phyloP scores from a whole-genome alignment of 805 yeast species.

The Pichia ethanolica region DNA sequence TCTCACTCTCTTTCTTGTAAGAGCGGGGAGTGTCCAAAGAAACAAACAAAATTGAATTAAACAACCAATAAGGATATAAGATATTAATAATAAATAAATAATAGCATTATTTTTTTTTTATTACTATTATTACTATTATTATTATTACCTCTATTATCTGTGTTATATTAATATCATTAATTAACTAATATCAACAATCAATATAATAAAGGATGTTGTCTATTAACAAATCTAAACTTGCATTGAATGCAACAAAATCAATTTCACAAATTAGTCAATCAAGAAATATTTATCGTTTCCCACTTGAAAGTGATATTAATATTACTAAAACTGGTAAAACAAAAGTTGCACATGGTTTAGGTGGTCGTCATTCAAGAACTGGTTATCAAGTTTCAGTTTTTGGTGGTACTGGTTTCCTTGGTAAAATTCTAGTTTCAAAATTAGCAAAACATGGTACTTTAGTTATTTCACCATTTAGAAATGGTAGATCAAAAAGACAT shows the following conservation, averaged over 20 bases:
- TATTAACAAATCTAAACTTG: constrained; percentile 5
- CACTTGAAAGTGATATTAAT: constrained; percentile 52
- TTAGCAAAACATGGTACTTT: constrained; percentile 78
- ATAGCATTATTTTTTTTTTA: too few species aligned
- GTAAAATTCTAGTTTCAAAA: constrained; percentile 62
- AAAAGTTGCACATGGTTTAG: constrained; percentile 60
- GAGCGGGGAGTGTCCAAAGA: too few species aligned
- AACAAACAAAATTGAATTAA: too few species aligned
- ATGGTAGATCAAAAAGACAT: constrained; percentile 69
- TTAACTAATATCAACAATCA: too few species aligned
- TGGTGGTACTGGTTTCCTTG: constrained; percentile 75
- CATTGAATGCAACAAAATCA: constrained; percentile 4
- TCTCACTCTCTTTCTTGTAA: too few species aligned
- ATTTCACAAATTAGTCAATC: constrained; percentile 6
- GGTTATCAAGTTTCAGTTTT: constrained; percentile 87
- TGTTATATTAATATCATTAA: too few species aligned
- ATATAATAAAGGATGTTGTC: constrained; percentile 2
- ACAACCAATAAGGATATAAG: too few species aligned
- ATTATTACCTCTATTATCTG: too few species aligned
- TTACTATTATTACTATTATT: too few species aligned
- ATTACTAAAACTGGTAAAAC: constrained; percentile 74
- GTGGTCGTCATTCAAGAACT: constrained; percentile 79
- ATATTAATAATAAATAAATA: too few species aligned
- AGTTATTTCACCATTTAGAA: constrained; percentile 73
- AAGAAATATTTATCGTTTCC: constrained; percentile 25